Percentiles rank a stretch among this genome's conserved stretches.
Evolutionary conservation across 306 rosid species (phyloP).

Genomic region (Cotoneaster glaucophyllus): DNA sequence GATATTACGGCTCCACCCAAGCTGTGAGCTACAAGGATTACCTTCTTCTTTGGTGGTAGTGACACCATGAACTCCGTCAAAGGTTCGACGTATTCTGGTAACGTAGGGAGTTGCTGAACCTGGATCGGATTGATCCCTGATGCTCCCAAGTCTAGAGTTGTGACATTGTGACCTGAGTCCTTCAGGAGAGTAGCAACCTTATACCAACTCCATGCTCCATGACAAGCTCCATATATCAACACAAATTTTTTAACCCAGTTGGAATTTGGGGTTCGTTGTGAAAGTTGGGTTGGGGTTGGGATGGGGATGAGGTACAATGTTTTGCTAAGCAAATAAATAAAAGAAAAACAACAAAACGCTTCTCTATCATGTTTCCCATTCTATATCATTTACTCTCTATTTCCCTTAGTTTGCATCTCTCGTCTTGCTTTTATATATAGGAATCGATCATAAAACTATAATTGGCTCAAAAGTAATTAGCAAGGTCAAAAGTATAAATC

Average conservation of each 20-base stretch:
- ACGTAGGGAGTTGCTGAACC: constrained; percentile 5
- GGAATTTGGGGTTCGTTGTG: no score
- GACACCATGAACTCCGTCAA: constrained; percentile 28
- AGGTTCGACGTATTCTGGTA: constrained; percentile 30
- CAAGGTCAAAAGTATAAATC: no score
- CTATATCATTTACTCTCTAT: no score
- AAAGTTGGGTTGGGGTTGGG: no score
- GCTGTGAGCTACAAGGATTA: constrained; percentile 44
- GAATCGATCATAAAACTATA: no score
- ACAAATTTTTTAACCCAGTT: no score
- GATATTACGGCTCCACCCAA: constrained; percentile 2
- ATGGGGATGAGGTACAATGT: no score
- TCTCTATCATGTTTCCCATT: no score
- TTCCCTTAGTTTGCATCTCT: no score
- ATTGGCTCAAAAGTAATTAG: no score
- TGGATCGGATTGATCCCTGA: constrained; percentile 39
- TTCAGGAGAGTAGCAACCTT: neutral
- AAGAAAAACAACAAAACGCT: neutral
- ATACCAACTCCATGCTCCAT: constrained; percentile 60
- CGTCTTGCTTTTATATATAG: no score
- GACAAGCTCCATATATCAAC: constrained; percentile 48
- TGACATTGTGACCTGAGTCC: constrained; percentile 32
- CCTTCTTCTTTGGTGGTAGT: constrained; percentile 19
- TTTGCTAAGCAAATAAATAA: no score
- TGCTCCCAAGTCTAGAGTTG: constrained; percentile 40